Base-by-base conservation (phyloP, 352 stramenopile species). In the Detonula confervacea region DNA sequence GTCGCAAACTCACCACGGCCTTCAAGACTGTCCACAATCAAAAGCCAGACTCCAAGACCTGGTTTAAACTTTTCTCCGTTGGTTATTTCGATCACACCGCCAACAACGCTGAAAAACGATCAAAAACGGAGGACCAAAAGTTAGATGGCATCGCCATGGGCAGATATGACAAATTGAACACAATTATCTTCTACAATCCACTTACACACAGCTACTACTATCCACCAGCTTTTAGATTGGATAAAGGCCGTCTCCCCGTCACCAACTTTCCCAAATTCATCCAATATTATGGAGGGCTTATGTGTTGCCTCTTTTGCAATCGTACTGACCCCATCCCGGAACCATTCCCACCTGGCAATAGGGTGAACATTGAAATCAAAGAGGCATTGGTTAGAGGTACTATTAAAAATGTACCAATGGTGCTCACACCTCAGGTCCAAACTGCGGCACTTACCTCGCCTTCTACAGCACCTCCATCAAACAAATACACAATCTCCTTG, bases 101-200 rank as follows among this genome's bases (percentile, higher is more conserved):
- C n/a, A 29, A 57, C 18, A 2, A 5, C 16, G 16, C 42, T 27
- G n/a, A 14, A 14, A 11, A 16, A 0, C 22, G 46, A 44, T 68
- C 59, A 0, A 56, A 68, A 18, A 60, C 25, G 6, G 42, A 70
- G 18, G 42, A 37, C 14, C 61, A 70, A 14, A 30, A 24, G n/a
- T 18, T 70, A 30, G 29, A 42, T n/a, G 44, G 61, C 20, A 70
- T 70, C 27, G 61, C 42, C 9, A 16, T 70, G 1, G 61, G 61
- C 0, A 22, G 27, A 4, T 42, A 70, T 55, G 25, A 49, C 7
- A 12, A 47, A 11, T 25, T 44, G 2, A 70, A 70, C 49, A 68
- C 44, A 0, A 68, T 68, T 35, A 1, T 46, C 14, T 68, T 57
- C 25, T 68, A 68, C 37, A 70, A 70, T 55, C 61, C 61, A 59